Percentiles rank a stretch among this genome's conserved stretches.
Conservation (phyloP, 345 rosid genomes). For the Diplotaxis tenuifolia region DNA sequence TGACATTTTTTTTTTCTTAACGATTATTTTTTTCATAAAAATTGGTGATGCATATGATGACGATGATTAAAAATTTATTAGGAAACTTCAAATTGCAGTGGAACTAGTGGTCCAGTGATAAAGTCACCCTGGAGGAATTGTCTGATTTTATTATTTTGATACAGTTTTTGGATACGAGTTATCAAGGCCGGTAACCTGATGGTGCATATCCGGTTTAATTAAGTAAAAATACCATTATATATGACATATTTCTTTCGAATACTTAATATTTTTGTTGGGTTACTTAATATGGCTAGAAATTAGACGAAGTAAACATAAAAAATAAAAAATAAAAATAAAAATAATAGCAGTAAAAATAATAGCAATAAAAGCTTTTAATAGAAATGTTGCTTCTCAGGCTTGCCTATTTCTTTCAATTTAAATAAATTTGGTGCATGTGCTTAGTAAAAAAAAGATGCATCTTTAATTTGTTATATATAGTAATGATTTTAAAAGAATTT, state of each 20-base stretch:
- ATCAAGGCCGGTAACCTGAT: background rate
- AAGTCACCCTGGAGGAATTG: background rate
- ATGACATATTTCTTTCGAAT: background rate
- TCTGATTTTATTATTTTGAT: background rate
- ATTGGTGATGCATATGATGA: conserved; percentile 10
- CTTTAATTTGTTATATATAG: no score
- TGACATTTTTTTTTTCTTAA: background rate
- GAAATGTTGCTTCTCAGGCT: background rate
- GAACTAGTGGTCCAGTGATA: conserved; percentile 7
- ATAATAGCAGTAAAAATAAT: background rate
- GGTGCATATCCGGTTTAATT: background rate
- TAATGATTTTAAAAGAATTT: no score
- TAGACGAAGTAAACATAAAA: background rate
- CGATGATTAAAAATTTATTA: background rate
- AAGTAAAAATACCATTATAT: background rate
- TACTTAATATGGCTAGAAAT: background rate
- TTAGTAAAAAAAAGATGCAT: no score
- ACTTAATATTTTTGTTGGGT: background rate
- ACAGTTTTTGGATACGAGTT: background rate
- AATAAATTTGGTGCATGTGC: background rate
- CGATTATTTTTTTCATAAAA: background rate
- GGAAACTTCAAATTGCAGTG: conserved; percentile 1
- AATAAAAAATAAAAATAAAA: no score
- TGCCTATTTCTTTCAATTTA: background rate
- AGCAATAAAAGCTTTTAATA: background rate